phyloP scores from a whole-genome alignment of 768 basidiomycete species.

The Boletus patriciae region DNA sequence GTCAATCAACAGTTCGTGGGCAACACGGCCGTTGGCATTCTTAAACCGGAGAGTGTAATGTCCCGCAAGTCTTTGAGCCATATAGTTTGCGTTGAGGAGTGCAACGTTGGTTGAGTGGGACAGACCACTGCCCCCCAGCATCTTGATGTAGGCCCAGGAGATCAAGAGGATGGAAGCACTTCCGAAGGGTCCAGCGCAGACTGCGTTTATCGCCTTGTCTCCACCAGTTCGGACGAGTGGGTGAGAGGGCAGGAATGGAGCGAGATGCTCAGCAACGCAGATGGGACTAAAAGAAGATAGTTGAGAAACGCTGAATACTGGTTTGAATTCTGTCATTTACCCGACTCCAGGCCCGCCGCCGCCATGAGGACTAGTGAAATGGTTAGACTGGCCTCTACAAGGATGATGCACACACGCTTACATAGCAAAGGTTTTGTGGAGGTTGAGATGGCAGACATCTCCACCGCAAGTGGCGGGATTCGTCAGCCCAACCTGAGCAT shows the following conservation, averaged over 20 bases:
- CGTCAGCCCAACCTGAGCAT: conserved; percentile 91
- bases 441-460: conserved; percentile 96
- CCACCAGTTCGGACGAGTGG: conserved; percentile 68
- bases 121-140: conserved; percentile 95
- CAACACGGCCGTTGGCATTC: conserved; percentile 89
- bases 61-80: conserved; percentile 81
- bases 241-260: conserved; percentile 92
- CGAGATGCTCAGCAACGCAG: conserved; percentile 89
- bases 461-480: conserved; percentile 94
- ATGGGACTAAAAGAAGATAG: conserved; percentile 60
- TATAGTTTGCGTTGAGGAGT: conserved; percentile 95
- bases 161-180: conserved; percentile 94
- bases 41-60: conserved; percentile 88
- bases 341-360: conserved; percentile 97
- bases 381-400: neutral
- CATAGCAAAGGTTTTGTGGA: conserved; percentile 98
- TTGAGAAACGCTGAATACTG: neutral
- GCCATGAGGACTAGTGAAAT: conserved; percentile 75
- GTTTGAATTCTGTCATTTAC: conserved; percentile 38
- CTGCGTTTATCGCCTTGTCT: conserved; percentile 75
- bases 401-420: conserved; percentile 36
- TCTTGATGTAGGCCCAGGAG: conserved; percentile 99
- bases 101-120: conserved; percentile 83
- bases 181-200: conserved; percentile 91
- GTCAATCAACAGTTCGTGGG: conserved; percentile 95